Conservation (phyloP, 1,139 yeast species). For the Zhuliangozyma parablackwelliae region DNA sequence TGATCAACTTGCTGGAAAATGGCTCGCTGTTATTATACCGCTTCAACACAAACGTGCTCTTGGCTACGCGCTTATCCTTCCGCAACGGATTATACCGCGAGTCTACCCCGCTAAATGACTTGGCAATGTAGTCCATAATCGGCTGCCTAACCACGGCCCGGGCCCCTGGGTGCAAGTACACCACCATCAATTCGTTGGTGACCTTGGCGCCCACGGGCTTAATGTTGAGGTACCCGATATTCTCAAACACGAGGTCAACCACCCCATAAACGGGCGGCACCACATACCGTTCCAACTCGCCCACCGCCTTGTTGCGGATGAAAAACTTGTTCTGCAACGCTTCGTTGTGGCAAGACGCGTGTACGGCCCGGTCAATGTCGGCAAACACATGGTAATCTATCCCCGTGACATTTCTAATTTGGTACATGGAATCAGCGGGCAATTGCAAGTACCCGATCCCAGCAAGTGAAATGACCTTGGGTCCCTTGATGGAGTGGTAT, state of each 20-base stretch:
- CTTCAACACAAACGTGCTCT: constrained; percentile 25
- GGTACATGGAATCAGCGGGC: constrained; percentile 40
- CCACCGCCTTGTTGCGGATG: constrained; percentile 15
- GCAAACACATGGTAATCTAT: constrained; percentile 22
- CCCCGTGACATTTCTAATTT: constrained; percentile 35
- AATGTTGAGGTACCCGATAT: constrained; percentile 63
- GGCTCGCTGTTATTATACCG: constrained; percentile 21
- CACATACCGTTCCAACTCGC: constrained; percentile 34
- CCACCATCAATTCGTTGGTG: constrained; percentile 25
- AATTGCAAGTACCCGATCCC: constrained; percentile 52
- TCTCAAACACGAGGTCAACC: constrained; percentile 63
- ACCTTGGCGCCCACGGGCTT: constrained; percentile 54
- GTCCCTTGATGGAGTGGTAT: constrained; percentile 40
- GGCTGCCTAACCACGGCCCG: constrained; percentile 35
- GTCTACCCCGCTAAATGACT: constrained; percentile 36
- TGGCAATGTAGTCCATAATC: constrained; percentile 27
- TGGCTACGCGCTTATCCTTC: constrained; percentile 24
- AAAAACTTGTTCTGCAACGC: constrained; percentile 25
- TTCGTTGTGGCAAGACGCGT: constrained; percentile 11
- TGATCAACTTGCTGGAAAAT: constrained; percentile 22
- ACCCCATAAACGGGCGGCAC: constrained; percentile 69
- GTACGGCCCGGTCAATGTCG: constrained; percentile 24
- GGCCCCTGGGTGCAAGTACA: constrained; percentile 30
- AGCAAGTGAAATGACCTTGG: constrained; percentile 50
- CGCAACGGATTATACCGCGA: constrained; percentile 30